Conservation (phyloP, 306 rosid genomes). For the Prunus padus region DNA sequence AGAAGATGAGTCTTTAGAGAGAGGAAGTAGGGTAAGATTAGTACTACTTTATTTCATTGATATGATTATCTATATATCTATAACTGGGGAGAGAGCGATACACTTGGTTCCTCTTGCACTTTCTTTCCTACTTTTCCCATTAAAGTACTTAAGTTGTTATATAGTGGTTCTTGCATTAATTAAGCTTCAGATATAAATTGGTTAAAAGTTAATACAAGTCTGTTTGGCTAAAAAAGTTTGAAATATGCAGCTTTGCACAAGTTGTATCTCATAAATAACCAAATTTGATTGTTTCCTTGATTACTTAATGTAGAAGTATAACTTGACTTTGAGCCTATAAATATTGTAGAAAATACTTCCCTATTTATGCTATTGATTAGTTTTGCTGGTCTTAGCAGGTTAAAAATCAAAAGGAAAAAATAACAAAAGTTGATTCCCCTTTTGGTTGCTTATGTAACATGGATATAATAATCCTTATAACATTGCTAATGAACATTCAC, state of each 20-base stretch:
- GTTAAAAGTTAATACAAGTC: background rate
- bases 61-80: background rate
- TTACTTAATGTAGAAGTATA: background rate
- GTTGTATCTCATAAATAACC: background rate
- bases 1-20: conserved; percentile 84
- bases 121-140: background rate
- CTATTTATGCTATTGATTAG: background rate
- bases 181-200: conserved; percentile 1
- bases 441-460: background rate
- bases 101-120: background rate
- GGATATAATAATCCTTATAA: background rate
- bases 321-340: background rate
- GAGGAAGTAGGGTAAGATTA: conserved; percentile 87
- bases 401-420: too few species aligned
- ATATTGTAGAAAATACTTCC: background rate
- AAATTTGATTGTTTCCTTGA: background rate
- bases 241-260: background rate
- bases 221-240: conserved; percentile 8
- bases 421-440: background rate
- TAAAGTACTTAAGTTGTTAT: background rate
- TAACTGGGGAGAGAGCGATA: background rate
- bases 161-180: background rate
- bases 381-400: background rate
- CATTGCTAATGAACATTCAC: background rate
- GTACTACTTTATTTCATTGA: background rate